Percentiles rank a stretch among this genome's conserved stretches.
Conservation (phyloP, 2,329 filamentous ascomycete species). For the Botrytis cinerea region DNA sequence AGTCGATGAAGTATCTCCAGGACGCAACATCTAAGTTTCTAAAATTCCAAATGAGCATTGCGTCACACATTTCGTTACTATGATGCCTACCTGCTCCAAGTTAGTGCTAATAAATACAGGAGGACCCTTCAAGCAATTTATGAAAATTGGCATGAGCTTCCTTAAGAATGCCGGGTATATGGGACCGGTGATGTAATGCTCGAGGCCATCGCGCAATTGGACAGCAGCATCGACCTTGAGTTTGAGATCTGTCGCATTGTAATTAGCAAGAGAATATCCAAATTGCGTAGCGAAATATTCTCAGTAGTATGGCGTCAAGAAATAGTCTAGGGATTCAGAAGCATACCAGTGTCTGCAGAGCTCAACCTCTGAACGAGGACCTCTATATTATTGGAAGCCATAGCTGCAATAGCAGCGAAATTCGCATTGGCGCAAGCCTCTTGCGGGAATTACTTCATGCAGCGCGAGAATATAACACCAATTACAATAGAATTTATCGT, state of each 20-base stretch:
- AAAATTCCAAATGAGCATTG: slow-evolving; percentile 23
- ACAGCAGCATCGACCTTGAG: slow-evolving; percentile 79
- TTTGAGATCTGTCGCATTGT: slow-evolving; percentile 65
- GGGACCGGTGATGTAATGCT: slow-evolving; percentile 77
- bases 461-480: slow-evolving; percentile 5
- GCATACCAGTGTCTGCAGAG: slow-evolving; percentile 46
- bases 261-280: slow-evolving; percentile 25
- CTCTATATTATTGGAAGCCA: slow-evolving; percentile 63
- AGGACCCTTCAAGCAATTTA: slow-evolving; percentile 78
- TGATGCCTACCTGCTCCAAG: slow-evolving; percentile 72
- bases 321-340: slow-evolving; percentile 8
- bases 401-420: slow-evolving; percentile 51
- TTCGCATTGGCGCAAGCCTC: slow-evolving; percentile 35
- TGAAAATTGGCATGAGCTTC: slow-evolving; percentile 86
- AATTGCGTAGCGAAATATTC: background rate
- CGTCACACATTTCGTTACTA: slow-evolving; percentile 3
- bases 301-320: slow-evolving; percentile 1
- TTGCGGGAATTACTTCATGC: slow-evolving; percentile 21
- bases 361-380: slow-evolving; percentile 59
- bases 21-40: slow-evolving; percentile 89
- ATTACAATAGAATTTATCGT: slow-evolving; percentile 4
- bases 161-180: slow-evolving; percentile 81
- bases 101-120: slow-evolving; percentile 91
- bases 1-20: slow-evolving; percentile 94
- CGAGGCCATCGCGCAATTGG: slow-evolving; percentile 87